Base-by-base conservation (phyloP, 106 monocot species). In the Iris macrosiphon region DNA sequence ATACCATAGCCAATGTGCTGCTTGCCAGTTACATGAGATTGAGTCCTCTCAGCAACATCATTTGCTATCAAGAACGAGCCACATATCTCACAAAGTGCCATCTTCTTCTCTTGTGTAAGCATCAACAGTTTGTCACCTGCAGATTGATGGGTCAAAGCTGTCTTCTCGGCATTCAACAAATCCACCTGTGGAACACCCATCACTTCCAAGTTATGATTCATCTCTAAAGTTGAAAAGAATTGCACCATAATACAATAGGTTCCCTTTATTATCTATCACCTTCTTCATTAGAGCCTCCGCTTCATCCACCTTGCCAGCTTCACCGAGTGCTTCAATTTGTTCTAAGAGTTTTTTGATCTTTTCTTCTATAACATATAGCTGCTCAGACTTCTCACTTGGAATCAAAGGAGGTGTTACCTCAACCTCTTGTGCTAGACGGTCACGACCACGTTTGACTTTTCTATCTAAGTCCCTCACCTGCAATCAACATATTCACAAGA, bases 11-110 rank as follows among this genome's bases (percentile, higher is more conserved):
- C 89, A 34, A 89, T 77, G 56, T 89, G 89, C 48, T 89, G 89
- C 45, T 89, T 89, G 12, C 89, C 89, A 57, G 80, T 61, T 38
- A 89, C 84, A 77, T 89, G 89, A 15, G 89, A 80, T 38, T 84
- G 84, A 27, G 89, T 84, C 61, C 89, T 76, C 61, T 89, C 89
- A 32, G 77, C 77, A 45, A 77, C 89, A 80, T 89, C 89, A 70
- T 89, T 84, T 11, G 89, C 76, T 31, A 89, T 73, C 53, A 89
- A 63, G 49, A 89, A 89, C 1, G 89, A 89, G 26, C 89, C 89
- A 62, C 89, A 89, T 17, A 77, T 89, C 59, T 89, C 89, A 68
- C 89, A 89, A 12, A 89, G 77, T 37, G 83, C 89, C 84, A 89
- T 89, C 68, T 89, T 84, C 77, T 89, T 89, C 72, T 89, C 89